phyloP scores from a whole-genome alignment of 768 basidiomycete genomes.

The Boletales sp. region DNA sequence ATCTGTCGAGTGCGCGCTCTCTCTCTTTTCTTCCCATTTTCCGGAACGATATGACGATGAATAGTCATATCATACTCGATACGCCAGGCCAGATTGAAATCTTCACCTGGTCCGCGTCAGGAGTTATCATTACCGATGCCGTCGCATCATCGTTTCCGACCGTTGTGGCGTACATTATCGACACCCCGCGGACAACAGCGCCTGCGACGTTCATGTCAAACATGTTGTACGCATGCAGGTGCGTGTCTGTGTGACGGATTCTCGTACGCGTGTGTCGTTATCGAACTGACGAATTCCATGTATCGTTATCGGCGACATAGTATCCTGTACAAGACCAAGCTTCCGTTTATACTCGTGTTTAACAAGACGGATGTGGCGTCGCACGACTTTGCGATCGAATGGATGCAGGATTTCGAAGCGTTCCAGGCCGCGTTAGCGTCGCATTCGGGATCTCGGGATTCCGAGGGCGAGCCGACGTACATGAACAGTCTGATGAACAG shows the following conservation, averaged over 20 bases:
- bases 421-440: conserved; percentile 86
- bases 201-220: conserved; percentile 99
- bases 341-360: conserved; percentile 97
- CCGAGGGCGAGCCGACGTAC: conserved; percentile 91
- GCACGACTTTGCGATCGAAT: conserved; percentile 90
- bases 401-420: conserved; percentile 97
- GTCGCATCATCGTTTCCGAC: conserved; percentile 91
- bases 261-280: background rate
- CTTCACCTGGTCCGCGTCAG: conserved; percentile 99
- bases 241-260: conserved; percentile 4
- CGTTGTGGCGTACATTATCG: conserved; percentile 94
- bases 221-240: conserved; percentile 99
- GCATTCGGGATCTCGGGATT: conserved; percentile 61
- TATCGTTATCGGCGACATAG: conserved; percentile 35
- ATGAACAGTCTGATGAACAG: conserved; percentile 99
- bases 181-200: conserved; percentile 90
- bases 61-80: conserved; percentile 90
- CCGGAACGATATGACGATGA: background rate
- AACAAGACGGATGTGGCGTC: conserved; percentile 95
- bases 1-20: conserved; percentile 70
- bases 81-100: conserved; percentile 99
- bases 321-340: conserved; percentile 96
- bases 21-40: background rate
- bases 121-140: conserved; percentile 97
- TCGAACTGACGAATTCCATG: background rate